phyloP scores from a whole-genome alignment of 2,329 filamentous ascomycete genomes.

The Leptographium radiaticola region DNA sequence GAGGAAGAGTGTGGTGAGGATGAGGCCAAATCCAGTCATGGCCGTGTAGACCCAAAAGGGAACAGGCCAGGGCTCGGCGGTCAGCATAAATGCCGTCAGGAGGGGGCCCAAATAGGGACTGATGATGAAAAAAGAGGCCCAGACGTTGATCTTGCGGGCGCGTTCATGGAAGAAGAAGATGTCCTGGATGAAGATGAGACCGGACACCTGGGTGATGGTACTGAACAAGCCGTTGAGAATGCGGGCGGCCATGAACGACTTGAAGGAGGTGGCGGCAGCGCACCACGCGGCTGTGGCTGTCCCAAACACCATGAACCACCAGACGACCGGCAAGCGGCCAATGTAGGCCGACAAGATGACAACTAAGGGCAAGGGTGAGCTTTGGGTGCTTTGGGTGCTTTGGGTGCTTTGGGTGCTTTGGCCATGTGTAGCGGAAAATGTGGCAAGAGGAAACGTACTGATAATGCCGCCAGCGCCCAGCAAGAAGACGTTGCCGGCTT shows the following conservation, averaged over 20 bases:
- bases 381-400: background rate
- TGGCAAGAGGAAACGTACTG: conserved; percentile 13
- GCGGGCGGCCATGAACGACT: conserved; percentile 33
- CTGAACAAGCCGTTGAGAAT: conserved; percentile 35
- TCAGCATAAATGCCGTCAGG: conserved; percentile 34
- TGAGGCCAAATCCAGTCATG: conserved; percentile 23
- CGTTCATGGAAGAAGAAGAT: conserved; percentile 48
- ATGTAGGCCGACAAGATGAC: conserved; percentile 28
- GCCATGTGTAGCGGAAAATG: too few relatives aligned
- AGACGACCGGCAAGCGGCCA: conserved; percentile 30
- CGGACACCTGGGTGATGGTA: conserved; percentile 29
- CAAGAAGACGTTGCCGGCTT: conserved; percentile 39
- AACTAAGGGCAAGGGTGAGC: conserved; percentile 11
- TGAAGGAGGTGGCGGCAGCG: conserved; percentile 28
- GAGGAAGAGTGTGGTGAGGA: conserved; percentile 26
- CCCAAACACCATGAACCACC: conserved; percentile 25
- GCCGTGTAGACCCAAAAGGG: conserved; percentile 35
- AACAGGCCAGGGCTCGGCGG: conserved; percentile 28
- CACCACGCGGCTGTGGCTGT: conserved; percentile 29
- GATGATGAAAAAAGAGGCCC: conserved; percentile 21
- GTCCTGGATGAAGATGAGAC: conserved; percentile 41
- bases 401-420: too few relatives aligned
- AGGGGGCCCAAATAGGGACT: conserved; percentile 28
- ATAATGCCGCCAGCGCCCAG: conserved; percentile 28
- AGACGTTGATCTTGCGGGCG: conserved; percentile 35